Evolutionary conservation across 2,329 filamentous ascomycete species (phyloP), one percentile per base, ranked within the genome.

Genomic region (Arthrobotrys iridis): DNA sequence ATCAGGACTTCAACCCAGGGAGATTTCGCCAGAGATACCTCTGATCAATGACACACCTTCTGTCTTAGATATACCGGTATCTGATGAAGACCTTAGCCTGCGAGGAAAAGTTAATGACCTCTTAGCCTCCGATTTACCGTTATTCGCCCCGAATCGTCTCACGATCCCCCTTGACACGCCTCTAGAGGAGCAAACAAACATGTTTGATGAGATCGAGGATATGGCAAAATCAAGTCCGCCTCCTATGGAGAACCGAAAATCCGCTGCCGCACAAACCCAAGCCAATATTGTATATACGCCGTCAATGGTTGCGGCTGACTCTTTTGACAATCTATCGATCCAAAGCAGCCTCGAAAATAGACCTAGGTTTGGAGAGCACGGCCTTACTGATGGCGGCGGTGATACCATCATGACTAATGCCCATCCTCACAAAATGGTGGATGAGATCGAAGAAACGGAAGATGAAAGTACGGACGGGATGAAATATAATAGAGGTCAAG

Each of bases 361-460:
- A 24, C 30, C 6, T 33, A 7, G 3, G 15, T 40, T 26, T 13
- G 26, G 41, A 4, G 65, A 41, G 5, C 15, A 1, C 3, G 52
- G 37, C 18, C 40, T 45, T 48, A 28, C 37, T 33, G 65, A 62
- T 35, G 13, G 4, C n/a, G 62, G 48, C n/a, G 52, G 43, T 5
- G 68, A 66, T 18, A 62, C 24, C 10, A 45, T 11, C 33, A 66
- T 62, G 60, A 7, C 15, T n/a, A 46, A 40, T 15, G 24, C 46
- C 18, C 30, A 2, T 28, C 18, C 43, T 15, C 24, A 15, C 24
- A 24, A 4, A 11, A 2, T 22, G 11, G 13, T 57, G 24, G 68
- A 66, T 18, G 68, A 74, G 2, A 74, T 74, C 20, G 68, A 74
- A 11, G 68, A 74, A 10, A 45, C 33, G 7, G 60, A 73, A 26